A percentile compares a stretch with the other conserved stretches of the same genome.
These are phyloP conservation scores for Hemisphaericaspora lyxosophila DNA, from an alignment of 1,139 yeast genomes.

Conservation along the genomic window DNA sequence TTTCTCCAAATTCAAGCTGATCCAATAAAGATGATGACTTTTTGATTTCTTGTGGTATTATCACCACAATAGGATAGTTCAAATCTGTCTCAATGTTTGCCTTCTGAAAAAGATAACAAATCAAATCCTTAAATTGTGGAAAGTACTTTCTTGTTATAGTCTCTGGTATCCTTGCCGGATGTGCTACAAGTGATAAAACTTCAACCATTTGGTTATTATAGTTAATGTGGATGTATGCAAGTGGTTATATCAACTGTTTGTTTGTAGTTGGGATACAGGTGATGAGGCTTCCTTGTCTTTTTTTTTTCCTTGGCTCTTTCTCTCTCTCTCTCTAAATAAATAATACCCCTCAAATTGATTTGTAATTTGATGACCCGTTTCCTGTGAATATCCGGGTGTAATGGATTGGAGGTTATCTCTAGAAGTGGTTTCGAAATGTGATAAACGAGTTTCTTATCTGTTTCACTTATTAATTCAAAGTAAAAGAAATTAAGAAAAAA, in stretches of 20 bases:
- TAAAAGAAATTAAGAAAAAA: no score
- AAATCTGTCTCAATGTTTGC: conserved; percentile 39
- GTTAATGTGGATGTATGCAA: not conserved
- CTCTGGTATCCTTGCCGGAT: conserved; percentile 4
- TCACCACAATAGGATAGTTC: conserved; percentile 34
- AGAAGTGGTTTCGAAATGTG: no score
- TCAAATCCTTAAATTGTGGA: conserved; percentile 14
- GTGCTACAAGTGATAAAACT: conserved; percentile 13
- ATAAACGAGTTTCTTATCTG: no score
- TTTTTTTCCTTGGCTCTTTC: not conserved
- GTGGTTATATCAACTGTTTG: not conserved
- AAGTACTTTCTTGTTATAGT: conserved; percentile 4
- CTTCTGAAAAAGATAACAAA: conserved; percentile 29
- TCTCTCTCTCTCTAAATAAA: not conserved
- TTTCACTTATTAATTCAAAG: no score
- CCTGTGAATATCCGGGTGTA: no score
- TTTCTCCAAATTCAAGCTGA: conserved; percentile 25
- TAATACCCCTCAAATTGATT: conserved; percentile 1
- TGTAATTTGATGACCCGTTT: no score
- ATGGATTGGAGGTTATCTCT: no score
- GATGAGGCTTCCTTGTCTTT: not conserved
- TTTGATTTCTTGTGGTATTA: conserved; percentile 21
- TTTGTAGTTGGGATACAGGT: no score
- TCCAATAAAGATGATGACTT: conserved; percentile 14
- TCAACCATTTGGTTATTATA: conserved; percentile 13